These are phyloP conservation scores for Fragaria ananassa DNA, from an alignment of 306 rosid genomes.

Conservation along the genomic window DNA sequence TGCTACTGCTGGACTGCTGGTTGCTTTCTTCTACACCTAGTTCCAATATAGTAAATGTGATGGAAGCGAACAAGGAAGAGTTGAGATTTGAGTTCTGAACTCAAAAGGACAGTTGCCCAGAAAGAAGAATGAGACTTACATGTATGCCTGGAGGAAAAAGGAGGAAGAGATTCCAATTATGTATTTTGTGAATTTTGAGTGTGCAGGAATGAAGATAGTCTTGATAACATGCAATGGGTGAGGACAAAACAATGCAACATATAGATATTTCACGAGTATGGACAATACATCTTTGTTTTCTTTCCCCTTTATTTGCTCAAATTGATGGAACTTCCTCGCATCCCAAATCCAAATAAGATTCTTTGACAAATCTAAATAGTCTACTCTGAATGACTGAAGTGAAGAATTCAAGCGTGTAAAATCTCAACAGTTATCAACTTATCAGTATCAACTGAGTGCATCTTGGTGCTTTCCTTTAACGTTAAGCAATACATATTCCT, in stretches of 20 bases:
- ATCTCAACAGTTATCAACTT: not conserved
- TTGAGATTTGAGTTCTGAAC: not conserved
- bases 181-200: conserved; percentile 1
- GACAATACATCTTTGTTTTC: not conserved
- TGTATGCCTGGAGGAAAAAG: conserved; percentile 24
- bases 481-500: not conserved
- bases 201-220: conserved; percentile 1
- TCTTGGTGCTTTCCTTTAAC: not conserved
- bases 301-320: not conserved
- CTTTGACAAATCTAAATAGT: not conserved
- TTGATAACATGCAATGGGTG: conserved; percentile 3
- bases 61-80: not conserved
- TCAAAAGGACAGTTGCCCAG: not conserved
- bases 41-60: not conserved
- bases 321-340: not conserved
- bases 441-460: not conserved
- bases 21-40: not conserved
- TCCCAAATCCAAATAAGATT: not conserved
- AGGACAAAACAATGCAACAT: not conserved
- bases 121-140: conserved; percentile 14
- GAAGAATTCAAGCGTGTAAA: not conserved
- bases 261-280: not conserved
- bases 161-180: not conserved
- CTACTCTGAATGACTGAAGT: not conserved
- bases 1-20: not conserved